phyloP scores from a whole-genome alignment of 1,139 yeast genomes.

The Hansenula anomala region DNA sequence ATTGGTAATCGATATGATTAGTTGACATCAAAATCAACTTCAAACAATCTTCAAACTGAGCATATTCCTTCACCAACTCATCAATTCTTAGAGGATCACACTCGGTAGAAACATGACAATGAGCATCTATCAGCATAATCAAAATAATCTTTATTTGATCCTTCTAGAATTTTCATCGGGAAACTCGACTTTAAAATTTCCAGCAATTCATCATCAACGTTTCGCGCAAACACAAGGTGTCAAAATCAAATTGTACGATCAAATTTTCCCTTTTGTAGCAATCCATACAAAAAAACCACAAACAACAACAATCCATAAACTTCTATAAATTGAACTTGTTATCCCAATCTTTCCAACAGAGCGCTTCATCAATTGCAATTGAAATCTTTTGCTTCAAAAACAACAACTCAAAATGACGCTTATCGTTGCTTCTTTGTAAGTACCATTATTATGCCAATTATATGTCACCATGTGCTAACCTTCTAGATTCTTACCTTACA shows the following conservation, averaged over 20 bases:
- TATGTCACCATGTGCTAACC: conserved; percentile 2
- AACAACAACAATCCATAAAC: too few species aligned
- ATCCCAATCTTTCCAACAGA: too few species aligned
- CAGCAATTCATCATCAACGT: too few species aligned
- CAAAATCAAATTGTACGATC: too few species aligned
- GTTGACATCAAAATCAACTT: conserved; percentile 49
- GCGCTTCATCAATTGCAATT: too few species aligned
- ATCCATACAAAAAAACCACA: too few species aligned
- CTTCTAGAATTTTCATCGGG: too few species aligned
- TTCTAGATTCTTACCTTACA: conserved; percentile 60
- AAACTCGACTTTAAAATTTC: too few species aligned
- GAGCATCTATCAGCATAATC: conserved; percentile 41
- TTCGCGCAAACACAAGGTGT: too few species aligned
- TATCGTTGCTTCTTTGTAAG: conserved; percentile 59
- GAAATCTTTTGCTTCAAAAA: too few species aligned
- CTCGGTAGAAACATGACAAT: conserved; percentile 50
- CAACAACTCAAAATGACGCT: conserved; percentile 44
- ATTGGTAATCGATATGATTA: conserved; percentile 43
- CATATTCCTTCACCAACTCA: conserved; percentile 7
- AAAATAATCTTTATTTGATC: conserved; percentile 12
- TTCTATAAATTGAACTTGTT: too few species aligned
- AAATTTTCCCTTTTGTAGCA: too few species aligned
- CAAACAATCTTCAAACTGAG: conserved; percentile 6
- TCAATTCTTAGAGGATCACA: conserved; percentile 10
- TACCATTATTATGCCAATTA: conserved; percentile 13